Evolutionary conservation across 768 basidiomycete genomes (phyloP), one percentile per base, ranked within the genome.

Genomic region (Boletus reticulatus): DNA sequence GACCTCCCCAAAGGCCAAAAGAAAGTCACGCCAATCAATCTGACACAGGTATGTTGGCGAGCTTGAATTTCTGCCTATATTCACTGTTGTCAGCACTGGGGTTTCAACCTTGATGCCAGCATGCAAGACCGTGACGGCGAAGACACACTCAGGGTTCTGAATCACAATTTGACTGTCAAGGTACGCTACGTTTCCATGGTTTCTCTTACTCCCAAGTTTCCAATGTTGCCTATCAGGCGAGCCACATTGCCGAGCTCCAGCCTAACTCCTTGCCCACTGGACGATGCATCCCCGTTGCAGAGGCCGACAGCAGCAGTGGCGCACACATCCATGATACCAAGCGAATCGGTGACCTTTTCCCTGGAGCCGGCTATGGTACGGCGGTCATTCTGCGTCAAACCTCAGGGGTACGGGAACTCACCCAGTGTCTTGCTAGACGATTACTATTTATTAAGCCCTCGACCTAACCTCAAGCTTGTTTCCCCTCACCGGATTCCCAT

Each of bases 41-140:
- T 90, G 14, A 89, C 88, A 8, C 88, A 89, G 80, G 87, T 87
- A 61, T 37, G 77, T 56, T 16, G n/a, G 22, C 5, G 42, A 19
- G 39, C 37, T 9, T 8, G 36, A 6, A 36, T 6, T 9, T n/a
- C 41, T 3, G 19, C 43, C 7, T 19, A 19, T 29, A 44, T 48
- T 50, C 31, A 49, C 13, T 20, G 5, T 31, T 27, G 31, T 46
- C 55, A 90, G 87, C 88, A 90, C 67, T 90, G 88, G 87, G 89
- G 88, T 29, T 90, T 89, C 75, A 90, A 91, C 64, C 79, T 90
- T 12, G 85, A 88, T 34, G 88, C 85, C 1, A 89, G 87, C 62
- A 72, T 86, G 41, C 65, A 74, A 39, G 65, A 71, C n/a, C n/a
- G n/a, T n/a, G n/a, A n/a, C 8, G 76, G 72, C 7, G 62, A 70